Percentiles rank a stretch among this genome's conserved stretches.
These are phyloP conservation scores for Rutstroemia sp. DNA, from an alignment of 2,329 filamentous ascomycete genomes.

Conservation along the genomic window DNA sequence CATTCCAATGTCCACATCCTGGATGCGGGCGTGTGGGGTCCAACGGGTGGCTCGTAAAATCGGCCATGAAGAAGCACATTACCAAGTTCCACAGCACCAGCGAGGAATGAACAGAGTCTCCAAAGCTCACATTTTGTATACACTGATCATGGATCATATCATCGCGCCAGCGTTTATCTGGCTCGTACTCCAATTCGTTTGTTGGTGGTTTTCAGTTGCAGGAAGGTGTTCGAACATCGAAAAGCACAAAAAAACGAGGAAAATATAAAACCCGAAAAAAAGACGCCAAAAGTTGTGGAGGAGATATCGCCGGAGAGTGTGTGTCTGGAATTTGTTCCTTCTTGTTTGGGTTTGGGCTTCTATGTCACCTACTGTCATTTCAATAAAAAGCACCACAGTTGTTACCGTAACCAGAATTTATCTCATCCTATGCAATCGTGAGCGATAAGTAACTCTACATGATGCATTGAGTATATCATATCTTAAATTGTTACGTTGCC, in stretches of 20 bases:
- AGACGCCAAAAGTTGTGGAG: not conserved
- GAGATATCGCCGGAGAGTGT: not conserved
- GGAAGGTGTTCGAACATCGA: not conserved
- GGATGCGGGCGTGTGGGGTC: constrained; percentile 15
- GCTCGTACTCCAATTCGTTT: not conserved
- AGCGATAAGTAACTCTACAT: no score
- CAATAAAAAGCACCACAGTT: not conserved
- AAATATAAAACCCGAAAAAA: not conserved
- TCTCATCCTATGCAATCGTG: not conserved
- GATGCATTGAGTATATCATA: not conserved
- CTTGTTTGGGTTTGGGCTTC: not conserved
- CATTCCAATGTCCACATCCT: constrained; percentile 12
- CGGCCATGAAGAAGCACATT: constrained; percentile 16
- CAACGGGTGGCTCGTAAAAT: constrained; percentile 15
- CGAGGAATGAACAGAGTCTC: not conserved
- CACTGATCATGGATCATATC: no score
- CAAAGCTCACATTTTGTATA: no score
- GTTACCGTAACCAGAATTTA: not conserved
- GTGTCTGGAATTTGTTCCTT: not conserved
- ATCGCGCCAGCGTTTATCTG: not conserved
- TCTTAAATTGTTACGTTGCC: not conserved
- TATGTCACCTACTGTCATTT: not conserved
- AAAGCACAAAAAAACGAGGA: not conserved
- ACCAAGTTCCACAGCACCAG: not conserved
- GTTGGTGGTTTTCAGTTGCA: no score